A percentile compares a stretch with the other conserved stretches of the same genome.
Evolutionary conservation across 1,139 yeast genomes (phyloP).

Genomic region (Nadsonia starkeyi-henricii): DNA sequence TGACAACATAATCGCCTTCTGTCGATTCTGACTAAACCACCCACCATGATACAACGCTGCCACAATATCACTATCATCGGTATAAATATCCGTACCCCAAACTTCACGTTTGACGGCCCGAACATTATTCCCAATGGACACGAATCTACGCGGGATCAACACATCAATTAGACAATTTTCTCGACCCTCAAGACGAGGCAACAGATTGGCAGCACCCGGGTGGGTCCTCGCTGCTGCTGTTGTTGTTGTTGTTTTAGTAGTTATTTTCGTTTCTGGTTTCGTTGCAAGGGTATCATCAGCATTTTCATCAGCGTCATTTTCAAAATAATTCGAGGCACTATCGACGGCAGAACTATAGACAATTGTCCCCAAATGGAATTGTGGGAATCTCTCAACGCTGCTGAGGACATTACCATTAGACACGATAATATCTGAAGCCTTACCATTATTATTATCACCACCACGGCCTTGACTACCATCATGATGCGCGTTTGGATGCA

Average conservation of each 20-base stretch:
- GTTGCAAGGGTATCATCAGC: too few relatives aligned
- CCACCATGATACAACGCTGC: conserved; percentile 67
- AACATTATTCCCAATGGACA: conserved; percentile 22
- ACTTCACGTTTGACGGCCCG: conserved; percentile 39
- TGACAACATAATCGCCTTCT: conserved; percentile 34
- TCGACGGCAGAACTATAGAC: not conserved
- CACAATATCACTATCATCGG: conserved; percentile 83
- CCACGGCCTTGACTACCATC: too few relatives aligned
- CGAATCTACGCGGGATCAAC: conserved; percentile 36
- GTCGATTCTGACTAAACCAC: not conserved
- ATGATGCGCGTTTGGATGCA: too few relatives aligned
- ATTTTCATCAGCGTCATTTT: too few relatives aligned
- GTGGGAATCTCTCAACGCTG: not conserved
- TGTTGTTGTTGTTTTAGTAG: too few relatives aligned
- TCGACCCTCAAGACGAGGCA: not conserved
- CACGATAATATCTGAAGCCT: not conserved
- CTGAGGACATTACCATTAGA: not conserved
- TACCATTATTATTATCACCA: too few relatives aligned
- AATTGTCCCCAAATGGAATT: not conserved
- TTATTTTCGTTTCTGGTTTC: too few relatives aligned
- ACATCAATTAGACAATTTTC: conserved; percentile 46
- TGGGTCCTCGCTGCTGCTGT: too few relatives aligned
- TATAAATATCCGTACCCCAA: conserved; percentile 90
- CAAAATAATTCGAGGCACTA: too few relatives aligned
- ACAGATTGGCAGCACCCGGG: too few relatives aligned